Conservation (phyloP, 306 rosid genomes). For the Elaeagnus macrophylla region DNA sequence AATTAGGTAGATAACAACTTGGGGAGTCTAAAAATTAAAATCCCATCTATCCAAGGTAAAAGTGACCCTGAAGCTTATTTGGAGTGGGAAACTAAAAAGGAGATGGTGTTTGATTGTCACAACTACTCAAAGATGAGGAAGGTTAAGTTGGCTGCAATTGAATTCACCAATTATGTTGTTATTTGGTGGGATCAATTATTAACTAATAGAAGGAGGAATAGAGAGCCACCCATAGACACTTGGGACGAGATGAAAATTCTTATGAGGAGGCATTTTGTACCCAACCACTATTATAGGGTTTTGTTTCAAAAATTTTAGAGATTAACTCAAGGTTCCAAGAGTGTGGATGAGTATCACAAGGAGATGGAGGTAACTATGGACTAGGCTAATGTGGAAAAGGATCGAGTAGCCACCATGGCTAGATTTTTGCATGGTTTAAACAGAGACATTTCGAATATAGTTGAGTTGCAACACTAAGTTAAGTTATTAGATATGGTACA, state of each 20-base stretch:
- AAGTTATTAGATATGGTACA: neutral
- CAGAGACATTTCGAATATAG: too few species aligned
- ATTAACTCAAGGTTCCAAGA: neutral
- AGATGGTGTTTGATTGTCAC: too few species aligned
- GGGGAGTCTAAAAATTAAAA: neutral
- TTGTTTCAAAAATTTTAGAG: neutral
- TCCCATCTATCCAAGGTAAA: conserved; percentile 1
- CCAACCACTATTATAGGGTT: neutral
- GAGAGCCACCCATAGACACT: neutral
- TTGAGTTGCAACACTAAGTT: too few species aligned
- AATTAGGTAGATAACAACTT: neutral
- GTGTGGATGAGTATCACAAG: neutral
- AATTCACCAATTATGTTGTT: neutral
- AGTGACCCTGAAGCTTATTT: neutral
- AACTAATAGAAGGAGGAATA: neutral
- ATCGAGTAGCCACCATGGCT: neutral
- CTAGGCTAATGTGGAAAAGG: neutral
- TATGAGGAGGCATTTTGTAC: neutral
- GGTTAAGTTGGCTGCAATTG: too few species aligned
- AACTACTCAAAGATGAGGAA: too few species aligned
- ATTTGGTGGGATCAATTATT: conserved; percentile 2
- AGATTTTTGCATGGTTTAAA: too few species aligned
- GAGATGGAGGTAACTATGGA: neutral
- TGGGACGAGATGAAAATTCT: neutral
- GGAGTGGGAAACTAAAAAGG: too few species aligned